These are phyloP conservation scores for Dactylellina leptospora DNA, from an alignment of 2,329 filamentous ascomycete species.

Conservation along the genomic window DNA sequence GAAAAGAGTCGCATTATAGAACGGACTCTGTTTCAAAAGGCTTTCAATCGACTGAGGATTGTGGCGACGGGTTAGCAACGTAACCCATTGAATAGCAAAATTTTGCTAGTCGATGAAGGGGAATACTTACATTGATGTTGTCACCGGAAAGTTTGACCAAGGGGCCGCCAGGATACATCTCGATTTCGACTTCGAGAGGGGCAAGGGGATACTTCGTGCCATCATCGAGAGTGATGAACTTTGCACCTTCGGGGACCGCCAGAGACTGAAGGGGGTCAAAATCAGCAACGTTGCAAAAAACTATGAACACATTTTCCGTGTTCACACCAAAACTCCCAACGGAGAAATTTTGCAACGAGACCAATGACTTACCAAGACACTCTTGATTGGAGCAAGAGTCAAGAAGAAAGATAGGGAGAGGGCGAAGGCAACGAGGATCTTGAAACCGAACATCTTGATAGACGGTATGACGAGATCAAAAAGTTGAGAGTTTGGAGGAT, in stretches of 20 bases:
- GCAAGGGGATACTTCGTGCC: not conserved
- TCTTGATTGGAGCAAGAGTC: not conserved
- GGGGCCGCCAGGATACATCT: slow-evolving; percentile 33
- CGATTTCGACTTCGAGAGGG: slow-evolving; percentile 21
- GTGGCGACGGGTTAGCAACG: not conserved
- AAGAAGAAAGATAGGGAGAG: not conserved
- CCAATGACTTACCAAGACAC: slow-evolving; percentile 14
- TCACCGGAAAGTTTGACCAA: not conserved
- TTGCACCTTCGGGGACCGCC: too few relatives aligned
- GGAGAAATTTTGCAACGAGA: too few relatives aligned
- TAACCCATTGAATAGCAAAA: too few relatives aligned
- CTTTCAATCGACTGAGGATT: not conserved
- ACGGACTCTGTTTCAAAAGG: not conserved
- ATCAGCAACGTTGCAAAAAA: too few relatives aligned
- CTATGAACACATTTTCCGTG: too few relatives aligned
- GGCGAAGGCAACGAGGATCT: not conserved
- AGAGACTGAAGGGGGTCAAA: too few relatives aligned
- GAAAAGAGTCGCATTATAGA: slow-evolving; percentile 3
- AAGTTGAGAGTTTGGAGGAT: not conserved
- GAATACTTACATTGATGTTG: slow-evolving; percentile 26
- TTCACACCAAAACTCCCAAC: too few relatives aligned
- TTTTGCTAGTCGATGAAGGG: not conserved
- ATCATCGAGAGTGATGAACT: not conserved
- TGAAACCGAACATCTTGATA: not conserved
- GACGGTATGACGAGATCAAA: too few relatives aligned